A percentile compares a stretch with the other conserved stretches of the same genome.
Evolutionary conservation across 2,329 filamentous ascomycete species (phyloP).

Genomic region (Blastomyces parvus): DNA sequence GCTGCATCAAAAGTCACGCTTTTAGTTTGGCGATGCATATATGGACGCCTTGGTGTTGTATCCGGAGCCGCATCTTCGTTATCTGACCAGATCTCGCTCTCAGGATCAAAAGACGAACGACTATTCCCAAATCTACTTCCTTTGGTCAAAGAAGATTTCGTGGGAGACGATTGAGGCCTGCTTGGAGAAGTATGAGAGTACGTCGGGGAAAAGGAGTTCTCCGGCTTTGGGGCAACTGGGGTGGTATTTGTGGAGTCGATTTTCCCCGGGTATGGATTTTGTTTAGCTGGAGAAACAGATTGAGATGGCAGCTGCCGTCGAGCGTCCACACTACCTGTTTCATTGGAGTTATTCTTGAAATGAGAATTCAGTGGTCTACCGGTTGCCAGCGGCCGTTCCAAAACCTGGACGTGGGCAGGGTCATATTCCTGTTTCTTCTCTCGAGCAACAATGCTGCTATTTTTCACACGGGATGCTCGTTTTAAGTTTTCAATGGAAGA

Average conservation of each 20-base stretch:
- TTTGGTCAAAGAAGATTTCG: slow-evolving; percentile 77
- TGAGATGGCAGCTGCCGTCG: slow-evolving; percentile 17
- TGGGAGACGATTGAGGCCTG: slow-evolving; percentile 65
- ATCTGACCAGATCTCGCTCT: slow-evolving; percentile 58
- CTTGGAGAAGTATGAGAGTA: slow-evolving; percentile 40
- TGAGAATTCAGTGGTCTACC: slow-evolving; percentile 47
- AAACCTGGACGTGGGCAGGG: slow-evolving; percentile 62
- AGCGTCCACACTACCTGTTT: slow-evolving; percentile 36
- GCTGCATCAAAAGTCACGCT: slow-evolving; percentile 95
- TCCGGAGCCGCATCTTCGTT: slow-evolving; percentile 53
- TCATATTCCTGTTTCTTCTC: slow-evolving; percentile 92
- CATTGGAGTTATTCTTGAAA: slow-evolving; percentile 61
- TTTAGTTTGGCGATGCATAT: slow-evolving; percentile 76
- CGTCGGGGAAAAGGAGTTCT: slow-evolving; percentile 7
- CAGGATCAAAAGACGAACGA: slow-evolving; percentile 54
- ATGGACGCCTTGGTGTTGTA: slow-evolving; percentile 54
- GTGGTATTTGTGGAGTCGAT: slow-evolving; percentile 1
- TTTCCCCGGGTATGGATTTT: neutral
- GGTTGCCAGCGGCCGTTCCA: slow-evolving; percentile 71
- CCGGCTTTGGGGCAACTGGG: neutral
- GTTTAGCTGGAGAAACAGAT: neutral
- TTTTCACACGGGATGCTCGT: slow-evolving; percentile 89
- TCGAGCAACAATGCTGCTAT: slow-evolving; percentile 91
- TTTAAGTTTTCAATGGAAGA: slow-evolving; percentile 94
- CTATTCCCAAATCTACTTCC: slow-evolving; percentile 51